phyloP scores from a whole-genome alignment of 495 filamentous ascomycete genomes.

The Penicillium egyptiacum region DNA sequence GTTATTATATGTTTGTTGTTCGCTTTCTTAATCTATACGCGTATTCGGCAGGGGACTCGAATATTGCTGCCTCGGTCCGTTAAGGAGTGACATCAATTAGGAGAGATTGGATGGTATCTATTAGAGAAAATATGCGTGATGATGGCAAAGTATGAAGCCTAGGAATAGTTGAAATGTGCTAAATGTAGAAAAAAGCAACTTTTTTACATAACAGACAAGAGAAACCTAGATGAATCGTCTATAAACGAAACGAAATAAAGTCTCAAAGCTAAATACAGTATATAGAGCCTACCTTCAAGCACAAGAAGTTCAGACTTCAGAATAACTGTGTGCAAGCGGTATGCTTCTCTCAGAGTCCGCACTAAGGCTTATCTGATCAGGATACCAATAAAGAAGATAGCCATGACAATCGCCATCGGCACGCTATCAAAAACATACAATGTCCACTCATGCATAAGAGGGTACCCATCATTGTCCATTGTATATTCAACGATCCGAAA shows the following conservation, averaged over 20 bases:
- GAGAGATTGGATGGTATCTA: background rate
- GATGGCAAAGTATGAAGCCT: background rate
- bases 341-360: constrained; percentile 8
- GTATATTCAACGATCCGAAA: constrained; percentile 61
- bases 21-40: background rate
- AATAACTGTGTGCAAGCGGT: constrained; percentile 13
- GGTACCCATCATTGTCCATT: constrained; percentile 49
- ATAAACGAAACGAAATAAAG: background rate
- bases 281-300: background rate
- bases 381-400: constrained; percentile 20
- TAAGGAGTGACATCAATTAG: background rate
- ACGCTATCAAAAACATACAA: constrained; percentile 59
- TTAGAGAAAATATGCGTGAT: background rate
- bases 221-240: background rate
- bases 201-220: background rate
- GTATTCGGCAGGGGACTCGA: background rate
- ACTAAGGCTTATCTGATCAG: background rate
- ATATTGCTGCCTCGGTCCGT: background rate
- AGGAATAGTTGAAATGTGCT: background rate
- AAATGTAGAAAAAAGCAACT: background rate
- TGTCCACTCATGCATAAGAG: constrained; percentile 52
- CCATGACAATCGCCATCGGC: constrained; percentile 53
- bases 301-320: background rate
- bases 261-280: background rate
- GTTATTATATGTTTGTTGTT: background rate